phyloP scores from a whole-genome alignment of 495 filamentous ascomycete genomes.

The Viridothelium virens region DNA sequence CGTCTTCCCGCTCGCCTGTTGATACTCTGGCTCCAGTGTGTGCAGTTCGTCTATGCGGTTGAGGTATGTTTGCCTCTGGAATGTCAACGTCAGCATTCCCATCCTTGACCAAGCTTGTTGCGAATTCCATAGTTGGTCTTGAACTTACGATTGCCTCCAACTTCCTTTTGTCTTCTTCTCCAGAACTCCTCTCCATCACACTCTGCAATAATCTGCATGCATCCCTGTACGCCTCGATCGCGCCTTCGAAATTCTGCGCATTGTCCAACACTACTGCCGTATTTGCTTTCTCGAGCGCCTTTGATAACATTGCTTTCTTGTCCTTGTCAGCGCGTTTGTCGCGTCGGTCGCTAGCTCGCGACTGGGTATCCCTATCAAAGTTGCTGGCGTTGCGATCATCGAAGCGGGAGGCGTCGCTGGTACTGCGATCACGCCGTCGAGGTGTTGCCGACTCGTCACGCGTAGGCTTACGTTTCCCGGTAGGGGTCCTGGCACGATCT shows the following conservation, averaged over 20 bases:
- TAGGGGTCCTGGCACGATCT: background rate
- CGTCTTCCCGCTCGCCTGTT: slow-evolving; percentile 23
- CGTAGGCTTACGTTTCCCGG: slow-evolving; percentile 1
- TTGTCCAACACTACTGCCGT: slow-evolving; percentile 92
- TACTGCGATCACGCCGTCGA: slow-evolving; percentile 8
- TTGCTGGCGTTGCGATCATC: slow-evolving; percentile 17
- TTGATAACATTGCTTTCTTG: slow-evolving; percentile 85
- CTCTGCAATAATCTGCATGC: slow-evolving; percentile 76
- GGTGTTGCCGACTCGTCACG: background rate
- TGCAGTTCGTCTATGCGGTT: slow-evolving; percentile 78
- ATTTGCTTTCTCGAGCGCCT: slow-evolving; percentile 88
- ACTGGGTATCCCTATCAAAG: slow-evolving; percentile 6
- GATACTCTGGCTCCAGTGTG: slow-evolving; percentile 54
- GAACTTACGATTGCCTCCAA: slow-evolving; percentile 82
- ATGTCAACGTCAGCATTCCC: slow-evolving; percentile 17
- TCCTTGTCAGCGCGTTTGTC: slow-evolving; percentile 30
- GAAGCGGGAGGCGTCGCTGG: slow-evolving; percentile 14
- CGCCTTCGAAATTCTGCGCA: slow-evolving; percentile 86
- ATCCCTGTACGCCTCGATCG: slow-evolving; percentile 83
- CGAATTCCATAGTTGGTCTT: background rate
- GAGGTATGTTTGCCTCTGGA: slow-evolving; percentile 77
- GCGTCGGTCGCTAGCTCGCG: slow-evolving; percentile 12
- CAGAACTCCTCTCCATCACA: slow-evolving; percentile 75
- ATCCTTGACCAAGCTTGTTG: background rate
- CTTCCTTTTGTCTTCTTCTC: slow-evolving; percentile 76